phyloP scores from a whole-genome alignment of 2,329 filamentous ascomycete species.

The Colletotrichum spaethianum region DNA sequence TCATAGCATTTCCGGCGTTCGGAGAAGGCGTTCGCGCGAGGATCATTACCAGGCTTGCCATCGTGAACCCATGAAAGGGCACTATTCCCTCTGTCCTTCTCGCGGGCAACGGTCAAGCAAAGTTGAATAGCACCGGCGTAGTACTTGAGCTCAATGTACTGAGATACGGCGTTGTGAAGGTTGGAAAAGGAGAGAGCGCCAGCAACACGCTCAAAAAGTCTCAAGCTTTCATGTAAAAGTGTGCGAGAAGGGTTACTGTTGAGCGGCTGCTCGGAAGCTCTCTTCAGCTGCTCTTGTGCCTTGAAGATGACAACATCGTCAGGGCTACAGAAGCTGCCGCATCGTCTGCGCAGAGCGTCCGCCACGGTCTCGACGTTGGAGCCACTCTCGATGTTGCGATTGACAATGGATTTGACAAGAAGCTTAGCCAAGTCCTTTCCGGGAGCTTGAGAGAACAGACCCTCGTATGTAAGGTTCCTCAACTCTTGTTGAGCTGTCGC shows the following conservation, averaged over 20 bases:
- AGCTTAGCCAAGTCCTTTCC: constrained; percentile 94
- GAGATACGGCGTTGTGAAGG: constrained; percentile 81
- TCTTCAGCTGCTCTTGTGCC: constrained; percentile 93
- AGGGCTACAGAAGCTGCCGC: constrained; percentile 96
- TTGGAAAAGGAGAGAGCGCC: constrained; percentile 86
- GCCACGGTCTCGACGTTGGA: constrained; percentile 98
- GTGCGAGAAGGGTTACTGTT: constrained; percentile 84
- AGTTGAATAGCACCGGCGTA: constrained; percentile 95
- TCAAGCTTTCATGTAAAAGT: constrained; percentile 89
- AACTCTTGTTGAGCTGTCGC: constrained; percentile 79
- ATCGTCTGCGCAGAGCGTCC: constrained; percentile 91
- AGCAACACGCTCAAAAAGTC: constrained; percentile 90
- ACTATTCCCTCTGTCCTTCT: constrained; percentile 88
- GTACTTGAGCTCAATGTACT: constrained; percentile 87
- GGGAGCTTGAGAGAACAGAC: constrained; percentile 82
- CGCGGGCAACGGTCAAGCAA: constrained; percentile 84
- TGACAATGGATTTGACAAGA: constrained; percentile 97
- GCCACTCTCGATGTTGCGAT: constrained; percentile 95
- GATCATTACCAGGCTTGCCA: constrained; percentile 79
- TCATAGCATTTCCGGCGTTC: constrained; percentile 86
- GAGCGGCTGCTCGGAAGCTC: constrained; percentile 82
- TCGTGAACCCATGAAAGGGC: constrained; percentile 92
- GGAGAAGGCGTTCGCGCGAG: constrained; percentile 76
- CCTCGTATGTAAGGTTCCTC: constrained; percentile 86
- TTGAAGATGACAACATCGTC: constrained; percentile 99